Base-by-base conservation (phyloP, 768 basidiomycete species). In the Hirschioporus abietinus region DNA sequence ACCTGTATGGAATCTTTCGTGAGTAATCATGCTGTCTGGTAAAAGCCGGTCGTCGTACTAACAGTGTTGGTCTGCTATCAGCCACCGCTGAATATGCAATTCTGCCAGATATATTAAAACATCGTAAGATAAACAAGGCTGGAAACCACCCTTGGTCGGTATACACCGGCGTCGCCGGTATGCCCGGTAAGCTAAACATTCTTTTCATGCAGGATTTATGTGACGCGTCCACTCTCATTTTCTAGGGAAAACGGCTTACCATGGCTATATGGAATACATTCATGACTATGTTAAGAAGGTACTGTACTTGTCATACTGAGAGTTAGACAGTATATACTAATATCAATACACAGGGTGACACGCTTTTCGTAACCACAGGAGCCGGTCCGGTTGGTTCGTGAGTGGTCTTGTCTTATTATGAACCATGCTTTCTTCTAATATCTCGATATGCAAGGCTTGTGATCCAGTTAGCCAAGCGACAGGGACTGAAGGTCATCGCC, bases 91-190 rank as follows among this genome's bases (percentile, higher is more conserved):
- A 84, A 69, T 86, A 84, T 67, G 71, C 66, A 60, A 66, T 85
- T 35, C 64, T 58, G 17, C 69, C 70, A 15, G 67, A 73, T 57
- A 64, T 76, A 10, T 58, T 64, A 1, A 65, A 66, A 9, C 69
- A 75, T 63, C 57, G 61, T 3, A 67, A 80, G 7, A 66, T 84
- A 57, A 66, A 81, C 42, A 83, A 84, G 68, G 73, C 79, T 10
- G 70, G 79, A 35, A 76, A 78, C 7, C 72, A 87, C 4, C 84
- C 85, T 0, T 86, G 82, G 83, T 77, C 79, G 0, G 75, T 75
- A 0, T 85, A 81, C 69, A 71, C 85, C 30, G 85, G 87, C 18
- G 80, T 82, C 0, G 76, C 79, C 1, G 86, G 87, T 12, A 86
- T 77, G 77, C 71, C 75, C 2, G 75, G 75, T 72, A 64, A 18